These are phyloP conservation scores for Apiotrichum laibachii DNA, from an alignment of 1,284 basidiomycete species.

Conservation along the genomic window DNA sequence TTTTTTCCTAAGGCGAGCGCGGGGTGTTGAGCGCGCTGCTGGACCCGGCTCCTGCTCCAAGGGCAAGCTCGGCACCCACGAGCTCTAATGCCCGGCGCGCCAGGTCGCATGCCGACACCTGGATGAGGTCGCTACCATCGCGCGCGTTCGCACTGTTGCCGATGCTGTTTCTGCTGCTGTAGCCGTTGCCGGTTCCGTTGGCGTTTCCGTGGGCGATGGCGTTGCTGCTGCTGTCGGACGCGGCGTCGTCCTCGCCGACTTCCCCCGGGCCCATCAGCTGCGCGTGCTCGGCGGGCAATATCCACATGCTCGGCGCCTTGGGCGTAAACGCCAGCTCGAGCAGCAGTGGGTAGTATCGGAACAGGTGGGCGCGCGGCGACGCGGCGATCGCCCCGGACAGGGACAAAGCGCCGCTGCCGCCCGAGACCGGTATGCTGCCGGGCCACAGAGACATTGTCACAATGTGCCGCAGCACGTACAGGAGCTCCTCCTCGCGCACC, in stretches of 20 bases:
- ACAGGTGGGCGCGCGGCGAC: slow-evolving; percentile 73
- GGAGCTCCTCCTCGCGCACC: slow-evolving; percentile 80
- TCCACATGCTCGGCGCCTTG: slow-evolving; percentile 66
- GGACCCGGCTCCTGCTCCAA: slow-evolving; percentile 4
- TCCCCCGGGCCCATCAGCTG: slow-evolving; percentile 27
- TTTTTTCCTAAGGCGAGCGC: too few species aligned
- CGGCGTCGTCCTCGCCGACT: slow-evolving; percentile 16
- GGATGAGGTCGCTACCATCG: slow-evolving; percentile 47
- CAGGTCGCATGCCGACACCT: slow-evolving; percentile 65
- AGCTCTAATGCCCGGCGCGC: slow-evolving; percentile 68
- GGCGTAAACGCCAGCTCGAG: slow-evolving; percentile 72
- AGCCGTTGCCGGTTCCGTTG: too few species aligned
- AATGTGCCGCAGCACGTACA: slow-evolving; percentile 78
- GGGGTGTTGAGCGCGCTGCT: too few species aligned
- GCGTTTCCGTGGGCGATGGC: too few species aligned
- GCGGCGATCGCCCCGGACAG: slow-evolving; percentile 57
- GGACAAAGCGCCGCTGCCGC: slow-evolving; percentile 10
- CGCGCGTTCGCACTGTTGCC: not conserved
- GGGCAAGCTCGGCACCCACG: slow-evolving; percentile 60
- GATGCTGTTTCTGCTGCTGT: too few species aligned
- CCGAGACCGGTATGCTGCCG: slow-evolving; percentile 52
- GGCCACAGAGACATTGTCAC: slow-evolving; percentile 66
- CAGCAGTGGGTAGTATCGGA: slow-evolving; percentile 74
- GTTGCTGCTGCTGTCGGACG: slow-evolving; percentile 5
- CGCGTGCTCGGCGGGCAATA: slow-evolving; percentile 47